phyloP scores from a whole-genome alignment of 2,329 filamentous ascomycete species.

The Penicillium sp. region DNA sequence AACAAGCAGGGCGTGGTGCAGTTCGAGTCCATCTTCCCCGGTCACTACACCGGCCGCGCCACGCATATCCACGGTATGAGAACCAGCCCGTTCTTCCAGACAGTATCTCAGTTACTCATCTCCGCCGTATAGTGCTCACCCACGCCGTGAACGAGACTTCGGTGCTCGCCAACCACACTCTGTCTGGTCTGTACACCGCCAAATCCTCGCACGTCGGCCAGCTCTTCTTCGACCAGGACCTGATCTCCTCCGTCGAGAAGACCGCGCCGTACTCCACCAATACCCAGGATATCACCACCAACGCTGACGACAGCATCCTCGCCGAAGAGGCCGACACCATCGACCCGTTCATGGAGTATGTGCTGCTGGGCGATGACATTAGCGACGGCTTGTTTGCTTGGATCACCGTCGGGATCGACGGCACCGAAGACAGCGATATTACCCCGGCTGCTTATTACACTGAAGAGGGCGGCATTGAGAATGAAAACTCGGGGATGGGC shows the following conservation, averaged over 20 bases:
- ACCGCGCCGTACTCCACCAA: constrained; percentile 50
- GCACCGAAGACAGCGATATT: constrained; percentile 31
- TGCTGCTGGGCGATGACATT: constrained; percentile 53
- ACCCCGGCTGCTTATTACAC: constrained; percentile 33
- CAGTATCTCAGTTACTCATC: neutral
- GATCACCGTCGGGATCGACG: constrained; percentile 53
- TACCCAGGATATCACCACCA: constrained; percentile 48
- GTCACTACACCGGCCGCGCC: constrained; percentile 45
- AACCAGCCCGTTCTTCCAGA: neutral
- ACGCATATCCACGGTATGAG: constrained; percentile 36
- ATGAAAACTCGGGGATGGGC: constrained; percentile 20
- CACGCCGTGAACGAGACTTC: constrained; percentile 32
- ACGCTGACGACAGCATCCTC: constrained; percentile 53
- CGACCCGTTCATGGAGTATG: constrained; percentile 59
- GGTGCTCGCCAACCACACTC: constrained; percentile 51
- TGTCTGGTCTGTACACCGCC: constrained; percentile 43
- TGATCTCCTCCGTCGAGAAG: constrained; percentile 53
- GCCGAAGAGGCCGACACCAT: constrained; percentile 51
- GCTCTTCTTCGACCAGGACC: constrained; percentile 61
- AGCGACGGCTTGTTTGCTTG: constrained; percentile 54
- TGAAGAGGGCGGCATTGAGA: constrained; percentile 35
- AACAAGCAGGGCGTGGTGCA: constrained; percentile 43
- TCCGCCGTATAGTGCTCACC: constrained; percentile 25
- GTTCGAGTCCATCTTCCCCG: constrained; percentile 47
- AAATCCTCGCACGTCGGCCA: constrained; percentile 61